Conservation (phyloP, 306 rosid species). For the Gleditsia sinensis region DNA sequence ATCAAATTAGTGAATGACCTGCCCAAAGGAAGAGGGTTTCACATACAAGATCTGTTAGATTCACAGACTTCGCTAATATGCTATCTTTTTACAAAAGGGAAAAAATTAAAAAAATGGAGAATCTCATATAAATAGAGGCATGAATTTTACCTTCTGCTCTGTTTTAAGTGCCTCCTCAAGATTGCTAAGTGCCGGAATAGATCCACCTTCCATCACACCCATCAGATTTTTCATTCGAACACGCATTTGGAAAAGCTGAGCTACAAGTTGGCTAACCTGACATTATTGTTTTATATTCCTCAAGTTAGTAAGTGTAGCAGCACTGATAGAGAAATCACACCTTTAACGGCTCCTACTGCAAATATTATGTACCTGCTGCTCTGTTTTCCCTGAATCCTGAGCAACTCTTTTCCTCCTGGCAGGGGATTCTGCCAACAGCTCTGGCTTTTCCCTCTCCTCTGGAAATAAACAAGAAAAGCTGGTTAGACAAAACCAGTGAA, state of each 20-base stretch:
- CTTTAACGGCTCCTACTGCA: constrained; percentile 6
- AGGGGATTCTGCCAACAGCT: constrained; percentile 89
- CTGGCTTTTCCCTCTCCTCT: constrained; percentile 98
- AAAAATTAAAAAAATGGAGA: background rate
- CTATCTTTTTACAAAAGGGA: background rate
- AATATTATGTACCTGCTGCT: constrained; percentile 72
- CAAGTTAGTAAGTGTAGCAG: constrained; percentile 22
- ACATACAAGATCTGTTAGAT: background rate
- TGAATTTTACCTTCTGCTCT: constrained; percentile 73
- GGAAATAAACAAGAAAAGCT: constrained; percentile 41
- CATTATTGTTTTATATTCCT: constrained; percentile 31
- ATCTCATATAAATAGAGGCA: constrained; percentile 13
- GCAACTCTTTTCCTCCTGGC: constrained; percentile 89
- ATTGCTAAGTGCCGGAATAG: constrained; percentile 79
- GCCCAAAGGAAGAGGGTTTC: constrained; percentile 15
- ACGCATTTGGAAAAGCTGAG: constrained; percentile 96
- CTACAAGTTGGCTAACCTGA: constrained; percentile 89
- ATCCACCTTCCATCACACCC: constrained; percentile 93
- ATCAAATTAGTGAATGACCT: background rate
- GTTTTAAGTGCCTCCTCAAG: constrained; percentile 89
- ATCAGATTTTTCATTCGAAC: constrained; percentile 91
- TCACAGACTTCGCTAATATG: background rate
- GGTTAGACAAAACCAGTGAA: constrained; percentile 22
- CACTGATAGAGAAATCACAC: constrained; percentile 8
- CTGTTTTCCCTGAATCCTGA: constrained; percentile 89